Evolutionary conservation across 345 rosid genomes (phyloP).

Genomic region (Euphorbia lathyris): DNA sequence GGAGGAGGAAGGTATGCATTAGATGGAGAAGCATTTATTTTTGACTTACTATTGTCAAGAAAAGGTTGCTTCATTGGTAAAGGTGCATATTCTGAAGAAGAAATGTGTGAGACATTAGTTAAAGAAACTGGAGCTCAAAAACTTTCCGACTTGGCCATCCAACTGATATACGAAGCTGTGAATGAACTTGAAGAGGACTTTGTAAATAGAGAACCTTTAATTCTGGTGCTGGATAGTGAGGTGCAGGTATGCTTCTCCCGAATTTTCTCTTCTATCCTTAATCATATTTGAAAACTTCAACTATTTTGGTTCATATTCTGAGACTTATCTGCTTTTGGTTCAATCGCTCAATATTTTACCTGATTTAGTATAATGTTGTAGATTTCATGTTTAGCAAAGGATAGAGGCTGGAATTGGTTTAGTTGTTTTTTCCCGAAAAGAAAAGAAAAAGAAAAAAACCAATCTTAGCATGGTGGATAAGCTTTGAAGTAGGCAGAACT

Average conservation of each 20-base stretch:
- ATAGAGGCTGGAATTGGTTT: background rate
- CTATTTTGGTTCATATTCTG: background rate
- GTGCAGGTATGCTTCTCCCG: slow-evolving; percentile 61
- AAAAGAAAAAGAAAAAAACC: too few relatives aligned
- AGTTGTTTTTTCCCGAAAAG: background rate
- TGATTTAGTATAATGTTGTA: slow-evolving; percentile 2
- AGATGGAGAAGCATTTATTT: slow-evolving; percentile 43
- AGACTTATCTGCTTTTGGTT: background rate
- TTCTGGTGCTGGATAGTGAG: slow-evolving; percentile 71
- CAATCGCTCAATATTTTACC: background rate
- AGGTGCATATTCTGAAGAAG: slow-evolving; percentile 37
- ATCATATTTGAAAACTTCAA: background rate
- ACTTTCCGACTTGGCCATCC: slow-evolving; percentile 47
- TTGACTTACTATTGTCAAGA: slow-evolving; percentile 34
- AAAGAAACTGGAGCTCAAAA: slow-evolving; percentile 26
- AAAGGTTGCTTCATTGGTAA: slow-evolving; percentile 61
- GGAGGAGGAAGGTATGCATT: slow-evolving; percentile 41
- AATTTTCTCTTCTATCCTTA: background rate
- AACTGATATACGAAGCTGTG: slow-evolving; percentile 55
- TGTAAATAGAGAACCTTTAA: slow-evolving; percentile 55
- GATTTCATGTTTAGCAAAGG: background rate
- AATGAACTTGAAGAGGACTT: slow-evolving; percentile 45
- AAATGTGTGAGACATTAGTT: slow-evolving; percentile 29
- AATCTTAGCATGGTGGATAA: background rate
- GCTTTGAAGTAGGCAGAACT: background rate